Conservation (phyloP, 2,329 filamentous ascomycete species). For the Didymella segeticola region DNA sequence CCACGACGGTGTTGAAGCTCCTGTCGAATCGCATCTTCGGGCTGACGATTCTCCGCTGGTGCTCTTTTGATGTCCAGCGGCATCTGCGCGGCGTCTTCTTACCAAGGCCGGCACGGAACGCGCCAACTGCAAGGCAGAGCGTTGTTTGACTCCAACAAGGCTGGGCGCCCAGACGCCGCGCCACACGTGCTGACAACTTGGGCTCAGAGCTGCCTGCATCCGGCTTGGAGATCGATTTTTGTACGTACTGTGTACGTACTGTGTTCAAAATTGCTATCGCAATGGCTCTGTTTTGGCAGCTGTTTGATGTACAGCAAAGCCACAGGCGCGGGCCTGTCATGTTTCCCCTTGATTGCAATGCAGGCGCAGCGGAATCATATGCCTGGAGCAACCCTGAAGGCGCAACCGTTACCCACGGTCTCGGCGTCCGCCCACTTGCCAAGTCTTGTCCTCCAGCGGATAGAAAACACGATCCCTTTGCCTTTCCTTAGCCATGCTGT, state of each 20-base stretch:
- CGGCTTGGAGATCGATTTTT: conserved; percentile 17
- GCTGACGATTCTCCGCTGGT: conserved; percentile 17
- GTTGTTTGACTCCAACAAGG: conserved; percentile 17
- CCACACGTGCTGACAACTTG: conserved; percentile 21
- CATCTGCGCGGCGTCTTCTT: conserved; percentile 3
- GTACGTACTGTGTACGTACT: background rate
- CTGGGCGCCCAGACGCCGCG: conserved; percentile 25
- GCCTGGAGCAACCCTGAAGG: conserved; percentile 11
- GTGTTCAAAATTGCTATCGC: background rate
- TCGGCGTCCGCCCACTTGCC: conserved; percentile 27
- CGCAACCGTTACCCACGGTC: conserved; percentile 5
- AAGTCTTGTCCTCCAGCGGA: conserved; percentile 42
- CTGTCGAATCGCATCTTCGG: conserved; percentile 7
- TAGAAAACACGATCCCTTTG: conserved; percentile 33
- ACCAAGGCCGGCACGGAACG: conserved; percentile 19
- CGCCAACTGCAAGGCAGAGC: conserved; percentile 17
- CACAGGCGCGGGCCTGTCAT: background rate
- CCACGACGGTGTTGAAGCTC: background rate
- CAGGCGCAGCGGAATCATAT: conserved; percentile 11
- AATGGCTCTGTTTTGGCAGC: background rate
- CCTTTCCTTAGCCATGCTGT: conserved; percentile 19
- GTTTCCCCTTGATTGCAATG: conserved; percentile 12
- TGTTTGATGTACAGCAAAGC: conserved; percentile 8
- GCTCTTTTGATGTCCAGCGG: background rate
- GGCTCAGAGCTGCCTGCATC: conserved; percentile 19